Percentiles rank a stretch among this genome's conserved stretches.
Evolutionary conservation across 495 filamentous ascomycete genomes (phyloP).

Genomic region (Hyaloscypha bicolor): DNA sequence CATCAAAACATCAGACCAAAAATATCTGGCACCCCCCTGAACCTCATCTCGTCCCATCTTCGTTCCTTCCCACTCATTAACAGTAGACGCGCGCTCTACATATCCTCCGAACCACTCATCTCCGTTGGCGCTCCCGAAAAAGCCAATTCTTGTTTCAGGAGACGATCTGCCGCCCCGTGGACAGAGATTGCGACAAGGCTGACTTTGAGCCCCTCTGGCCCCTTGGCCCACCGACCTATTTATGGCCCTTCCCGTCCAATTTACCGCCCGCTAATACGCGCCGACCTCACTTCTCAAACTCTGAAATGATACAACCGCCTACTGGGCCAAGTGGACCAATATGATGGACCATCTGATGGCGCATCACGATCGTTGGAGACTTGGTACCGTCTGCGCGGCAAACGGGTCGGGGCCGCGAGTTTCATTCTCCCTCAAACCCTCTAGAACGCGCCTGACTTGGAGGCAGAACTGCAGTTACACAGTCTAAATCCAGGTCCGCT

Average conservation of each 20-base stretch:
- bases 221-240: constrained; percentile 17
- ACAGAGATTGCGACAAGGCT: background rate
- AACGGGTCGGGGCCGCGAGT: constrained; percentile 18
- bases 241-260: constrained; percentile 23
- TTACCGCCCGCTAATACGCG: constrained; percentile 21
- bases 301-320: constrained; percentile 26
- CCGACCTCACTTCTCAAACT: constrained; percentile 14
- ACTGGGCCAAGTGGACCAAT: constrained; percentile 20
- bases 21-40: background rate
- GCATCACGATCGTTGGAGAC: constrained; percentile 21
- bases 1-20: background rate
- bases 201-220: background rate
- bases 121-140: background rate
- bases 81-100: constrained; percentile 21
- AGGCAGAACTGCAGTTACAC: constrained; percentile 10
- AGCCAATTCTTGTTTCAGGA: constrained; percentile 2
- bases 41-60: constrained; percentile 6
- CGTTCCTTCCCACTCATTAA: constrained; percentile 1
- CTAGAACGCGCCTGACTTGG: constrained; percentile 3
- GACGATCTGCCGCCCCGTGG: constrained; percentile 9
- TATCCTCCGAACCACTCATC: constrained; percentile 15
- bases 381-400: constrained; percentile 17
- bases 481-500: constrained; percentile 24
- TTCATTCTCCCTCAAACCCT: constrained; percentile 23
- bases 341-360: background rate